These are phyloP conservation scores for Cornus kousa DNA, from an alignment of 148 eudicot species.

Conservation along the genomic window DNA sequence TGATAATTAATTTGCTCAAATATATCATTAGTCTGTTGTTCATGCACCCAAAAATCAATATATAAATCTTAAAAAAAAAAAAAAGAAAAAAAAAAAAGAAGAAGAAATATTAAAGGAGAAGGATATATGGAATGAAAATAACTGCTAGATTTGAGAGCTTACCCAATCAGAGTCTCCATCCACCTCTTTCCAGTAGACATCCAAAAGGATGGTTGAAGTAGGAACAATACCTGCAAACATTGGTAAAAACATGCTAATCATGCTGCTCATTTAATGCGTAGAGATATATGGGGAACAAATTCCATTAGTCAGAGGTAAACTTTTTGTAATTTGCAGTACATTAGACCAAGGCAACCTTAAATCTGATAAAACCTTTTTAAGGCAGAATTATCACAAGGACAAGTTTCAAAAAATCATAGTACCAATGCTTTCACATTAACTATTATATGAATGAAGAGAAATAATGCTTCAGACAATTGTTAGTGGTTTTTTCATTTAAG, in stretches of 20 bases:
- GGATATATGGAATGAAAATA: background rate
- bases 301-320: background rate
- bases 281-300: background rate
- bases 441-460: background rate
- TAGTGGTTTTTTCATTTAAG: background rate
- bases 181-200: conserved; percentile 84
- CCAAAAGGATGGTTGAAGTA: conserved; percentile 50
- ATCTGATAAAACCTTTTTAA: background rate
- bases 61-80: background rate
- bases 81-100: background rate
- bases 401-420: background rate
- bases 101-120: background rate
- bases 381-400: conserved; percentile 1
- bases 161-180: conserved; percentile 97
- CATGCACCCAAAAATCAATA: background rate
- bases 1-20: background rate
- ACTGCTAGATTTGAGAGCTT: conserved; percentile 21
- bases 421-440: background rate
- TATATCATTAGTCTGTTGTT: background rate
- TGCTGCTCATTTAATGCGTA: background rate
- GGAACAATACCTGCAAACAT: conserved; percentile 70
- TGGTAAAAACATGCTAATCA: background rate
- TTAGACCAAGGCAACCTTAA: background rate
- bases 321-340: too few relatives aligned
- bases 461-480: background rate